Evolutionary conservation across 306 rosid species (phyloP).

Genomic region (Cucumis cinereus): DNA sequence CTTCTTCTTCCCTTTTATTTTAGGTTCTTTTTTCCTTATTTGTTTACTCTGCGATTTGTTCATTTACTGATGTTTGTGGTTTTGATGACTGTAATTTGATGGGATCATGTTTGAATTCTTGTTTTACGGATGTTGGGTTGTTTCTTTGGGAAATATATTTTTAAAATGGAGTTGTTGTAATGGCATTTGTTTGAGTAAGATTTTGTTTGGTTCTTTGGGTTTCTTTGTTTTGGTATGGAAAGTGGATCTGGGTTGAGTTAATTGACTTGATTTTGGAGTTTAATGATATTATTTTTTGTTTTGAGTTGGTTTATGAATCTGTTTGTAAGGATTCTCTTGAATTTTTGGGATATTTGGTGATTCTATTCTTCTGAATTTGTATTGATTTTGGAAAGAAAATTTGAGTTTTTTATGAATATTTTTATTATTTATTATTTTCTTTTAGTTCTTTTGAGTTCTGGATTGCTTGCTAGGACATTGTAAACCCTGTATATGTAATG

Average conservation of each 20-base stretch:
- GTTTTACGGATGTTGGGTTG: not conserved
- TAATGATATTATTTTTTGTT: not conserved
- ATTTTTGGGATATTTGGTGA: not conserved
- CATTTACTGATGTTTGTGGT: not conserved
- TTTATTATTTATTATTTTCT: not conserved
- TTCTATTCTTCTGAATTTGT: not conserved
- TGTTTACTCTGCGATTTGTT: not conserved
- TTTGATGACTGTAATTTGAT: not conserved
- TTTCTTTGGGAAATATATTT: not conserved
- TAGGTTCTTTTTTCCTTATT: not conserved
- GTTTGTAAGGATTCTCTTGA: not conserved
- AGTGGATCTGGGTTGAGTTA: conserved; percentile 2
- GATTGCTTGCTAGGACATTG: not conserved
- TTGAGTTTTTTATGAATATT: not conserved
- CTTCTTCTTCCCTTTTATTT: not conserved
- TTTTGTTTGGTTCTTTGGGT: not conserved
- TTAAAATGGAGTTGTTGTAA: not conserved
- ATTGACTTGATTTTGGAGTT: conserved; percentile 1
- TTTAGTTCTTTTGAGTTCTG: not conserved
- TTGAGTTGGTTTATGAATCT: not conserved
- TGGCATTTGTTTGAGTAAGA: not conserved
- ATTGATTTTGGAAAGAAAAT: not conserved
- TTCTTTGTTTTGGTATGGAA: not conserved
- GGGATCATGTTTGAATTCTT: conserved; percentile 5
- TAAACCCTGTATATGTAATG: not conserved